Conservation (phyloP, 2,329 filamentous ascomycete species). For the Neonectria faginata region DNA sequence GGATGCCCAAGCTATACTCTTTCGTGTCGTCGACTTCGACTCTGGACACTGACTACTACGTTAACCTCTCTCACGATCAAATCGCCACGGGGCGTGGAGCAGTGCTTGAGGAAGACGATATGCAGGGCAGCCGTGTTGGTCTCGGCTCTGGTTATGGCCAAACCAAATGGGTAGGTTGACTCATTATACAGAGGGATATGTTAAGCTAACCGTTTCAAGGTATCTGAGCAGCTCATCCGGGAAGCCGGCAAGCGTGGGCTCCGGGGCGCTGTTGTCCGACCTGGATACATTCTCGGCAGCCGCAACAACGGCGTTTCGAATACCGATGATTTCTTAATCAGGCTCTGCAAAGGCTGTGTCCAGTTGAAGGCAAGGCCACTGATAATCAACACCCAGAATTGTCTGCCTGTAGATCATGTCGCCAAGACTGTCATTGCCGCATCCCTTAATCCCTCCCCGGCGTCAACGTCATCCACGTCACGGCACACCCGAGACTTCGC, state of each 20-base stretch:
- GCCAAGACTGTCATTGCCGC: slow-evolving; percentile 80
- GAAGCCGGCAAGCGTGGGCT: slow-evolving; percentile 84
- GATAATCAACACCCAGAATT: slow-evolving; percentile 89
- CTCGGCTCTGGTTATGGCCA: slow-evolving; percentile 91
- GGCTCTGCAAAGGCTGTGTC: slow-evolving; percentile 87
- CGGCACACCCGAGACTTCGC: slow-evolving; percentile 79
- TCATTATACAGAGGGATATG: not conserved
- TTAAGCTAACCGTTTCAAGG: slow-evolving; percentile 20
- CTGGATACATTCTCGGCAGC: slow-evolving; percentile 87
- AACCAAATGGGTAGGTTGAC: slow-evolving; percentile 79
- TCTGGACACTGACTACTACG: slow-evolving; percentile 84
- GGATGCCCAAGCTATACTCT: slow-evolving; percentile 79
- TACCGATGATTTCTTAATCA: slow-evolving; percentile 90
- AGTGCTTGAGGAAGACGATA: slow-evolving; percentile 81
- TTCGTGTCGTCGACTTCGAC: slow-evolving; percentile 84
- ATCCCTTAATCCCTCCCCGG: slow-evolving; percentile 65
- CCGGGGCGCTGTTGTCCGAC: slow-evolving; percentile 81
- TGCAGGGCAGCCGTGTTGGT: slow-evolving; percentile 79
- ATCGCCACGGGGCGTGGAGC: slow-evolving; percentile 68
- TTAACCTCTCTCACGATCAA: slow-evolving; percentile 72
- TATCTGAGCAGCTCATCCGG: slow-evolving; percentile 72
- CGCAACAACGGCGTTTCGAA: slow-evolving; percentile 76
- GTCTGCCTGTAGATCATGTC: slow-evolving; percentile 88
- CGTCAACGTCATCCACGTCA: slow-evolving; percentile 78
- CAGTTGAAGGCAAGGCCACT: slow-evolving; percentile 79